Conservation (phyloP, 805 yeast genomes). For the Nakazawaea wickerhamii region DNA sequence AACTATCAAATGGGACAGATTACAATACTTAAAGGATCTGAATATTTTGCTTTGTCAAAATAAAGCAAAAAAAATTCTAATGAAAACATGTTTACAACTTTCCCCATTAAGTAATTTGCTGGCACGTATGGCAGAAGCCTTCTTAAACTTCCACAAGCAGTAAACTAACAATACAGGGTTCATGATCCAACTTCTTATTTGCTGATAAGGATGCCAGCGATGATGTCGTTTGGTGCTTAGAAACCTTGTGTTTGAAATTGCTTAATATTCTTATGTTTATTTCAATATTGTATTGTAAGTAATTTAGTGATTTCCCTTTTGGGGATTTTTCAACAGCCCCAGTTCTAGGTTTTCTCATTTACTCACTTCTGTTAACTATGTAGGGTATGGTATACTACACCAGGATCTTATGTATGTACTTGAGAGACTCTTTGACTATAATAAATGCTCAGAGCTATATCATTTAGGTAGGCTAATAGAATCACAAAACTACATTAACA, state of each 20-base stretch:
- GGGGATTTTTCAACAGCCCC: neutral
- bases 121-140: slow-evolving; percentile 4
- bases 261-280: too few relatives aligned
- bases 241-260: too few relatives aligned
- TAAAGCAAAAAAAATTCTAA: slow-evolving; percentile 5
- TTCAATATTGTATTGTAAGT: neutral
- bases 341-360: too few relatives aligned
- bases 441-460: neutral
- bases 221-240: too few relatives aligned
- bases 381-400: too few relatives aligned
- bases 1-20: neutral
- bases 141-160: neutral
- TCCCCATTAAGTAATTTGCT: slow-evolving; percentile 2
- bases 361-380: too few relatives aligned
- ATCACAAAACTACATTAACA: neutral
- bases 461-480: too few relatives aligned
- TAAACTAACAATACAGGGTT: neutral
- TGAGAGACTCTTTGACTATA: neutral
- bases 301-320: neutral
- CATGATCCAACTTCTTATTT: neutral
- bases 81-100: slow-evolving; percentile 3
- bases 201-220: too few relatives aligned
- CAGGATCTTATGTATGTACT: too few relatives aligned
- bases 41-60: slow-evolving; percentile 11
- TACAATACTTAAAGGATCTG: slow-evolving; percentile 4